Base-by-base conservation (phyloP, 139 green algal genomes). In the Chlorella vulgaris region DNA sequence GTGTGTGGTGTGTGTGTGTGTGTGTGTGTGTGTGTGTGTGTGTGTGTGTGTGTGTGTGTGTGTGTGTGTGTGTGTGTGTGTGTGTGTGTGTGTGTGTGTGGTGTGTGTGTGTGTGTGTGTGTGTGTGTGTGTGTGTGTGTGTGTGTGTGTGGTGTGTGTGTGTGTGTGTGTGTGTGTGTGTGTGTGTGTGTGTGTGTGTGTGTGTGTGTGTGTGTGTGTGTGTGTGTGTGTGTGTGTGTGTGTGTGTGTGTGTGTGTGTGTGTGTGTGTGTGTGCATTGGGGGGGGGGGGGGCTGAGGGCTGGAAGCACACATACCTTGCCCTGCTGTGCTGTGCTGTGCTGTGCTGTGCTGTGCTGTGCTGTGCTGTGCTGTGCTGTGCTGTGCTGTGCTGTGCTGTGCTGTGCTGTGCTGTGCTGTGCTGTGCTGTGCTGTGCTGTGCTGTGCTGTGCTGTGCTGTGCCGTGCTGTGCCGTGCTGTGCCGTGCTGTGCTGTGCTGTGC, bases 1-100 rank as follows among this genome's bases (percentile, higher is more conserved):
- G n/a, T n/a, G n/a, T n/a, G n/a, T n/a, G n/a, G n/a, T n/a, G n/a
- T n/a, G n/a, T n/a, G n/a, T n/a, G n/a, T 15, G 15, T 58, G 47
- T 58, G 13, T 58, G 47, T 10, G 47, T 58, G 47, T 10, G 10
- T 58, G 13, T 15, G 15, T 24, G 47, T 58, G 47, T 58, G 47
- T 58, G 47, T 58, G 47, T 58, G 47, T 58, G 47, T 58, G 47
- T 58, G 47, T 58, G 47, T 58, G 47, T 58, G 47, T 5, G 70
- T 78, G 47, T 18, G 69, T n/a, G 55, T 65, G 28, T 65, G 15
- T 31, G 5, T 65, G 55, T 65, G 55, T 58, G 47, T 58, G 47
- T 58, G 47, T 58, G 47, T 58, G 47, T 58, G 47, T 58, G 47
- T 58, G 47, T n/a, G 83, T 90, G 2, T 91, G 81, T 71, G 88